Percentiles rank a stretch among this genome's conserved stretches.
phyloP scores from a whole-genome alignment of 2,329 filamentous ascomycete species.

The Aureobasidium namibiae region DNA sequence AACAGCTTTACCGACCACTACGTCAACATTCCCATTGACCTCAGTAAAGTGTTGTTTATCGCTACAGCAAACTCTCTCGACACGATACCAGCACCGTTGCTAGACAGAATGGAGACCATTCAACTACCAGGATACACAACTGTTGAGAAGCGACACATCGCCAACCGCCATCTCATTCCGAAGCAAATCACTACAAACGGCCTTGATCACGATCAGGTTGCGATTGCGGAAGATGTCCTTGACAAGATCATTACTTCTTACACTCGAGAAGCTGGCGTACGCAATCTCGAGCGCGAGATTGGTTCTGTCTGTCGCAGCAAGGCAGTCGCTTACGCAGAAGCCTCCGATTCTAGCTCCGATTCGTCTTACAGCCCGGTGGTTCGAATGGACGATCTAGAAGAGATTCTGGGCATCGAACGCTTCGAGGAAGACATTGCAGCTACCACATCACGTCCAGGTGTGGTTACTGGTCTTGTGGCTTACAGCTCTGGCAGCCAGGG shows the following conservation, averaged over 20 bases:
- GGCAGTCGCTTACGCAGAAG: conserved; percentile 89
- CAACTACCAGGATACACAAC: conserved; percentile 91
- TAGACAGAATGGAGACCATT: conserved; percentile 97
- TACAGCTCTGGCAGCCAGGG: conserved; percentile 90
- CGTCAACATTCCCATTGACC: conserved; percentile 86
- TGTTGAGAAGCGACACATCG: conserved; percentile 93
- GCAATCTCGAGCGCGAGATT: conserved; percentile 91
- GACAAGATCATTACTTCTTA: conserved; percentile 95
- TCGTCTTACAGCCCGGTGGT: conserved; percentile 63
- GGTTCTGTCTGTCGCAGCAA: conserved; percentile 90
- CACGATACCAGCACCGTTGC: conserved; percentile 84
- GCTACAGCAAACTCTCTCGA: conserved; percentile 93
- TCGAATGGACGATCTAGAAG: conserved; percentile 72
- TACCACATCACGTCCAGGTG: conserved; percentile 69
- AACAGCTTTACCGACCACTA: conserved; percentile 93
- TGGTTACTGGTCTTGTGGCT: conserved; percentile 92
- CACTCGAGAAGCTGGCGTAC: conserved; percentile 91
- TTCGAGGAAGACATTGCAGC: conserved; percentile 96
- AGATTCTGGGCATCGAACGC: conserved; percentile 83
- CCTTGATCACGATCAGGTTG: conserved; percentile 64
- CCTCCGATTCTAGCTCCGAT: conserved; percentile 63
- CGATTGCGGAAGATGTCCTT: conserved; percentile 72
- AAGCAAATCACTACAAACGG: conserved; percentile 93
- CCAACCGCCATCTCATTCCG: conserved; percentile 83
- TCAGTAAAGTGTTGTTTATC: conserved; percentile 95